phyloP scores from a whole-genome alignment of 352 stramenopile species.

The Phytopythium litorale region DNA sequence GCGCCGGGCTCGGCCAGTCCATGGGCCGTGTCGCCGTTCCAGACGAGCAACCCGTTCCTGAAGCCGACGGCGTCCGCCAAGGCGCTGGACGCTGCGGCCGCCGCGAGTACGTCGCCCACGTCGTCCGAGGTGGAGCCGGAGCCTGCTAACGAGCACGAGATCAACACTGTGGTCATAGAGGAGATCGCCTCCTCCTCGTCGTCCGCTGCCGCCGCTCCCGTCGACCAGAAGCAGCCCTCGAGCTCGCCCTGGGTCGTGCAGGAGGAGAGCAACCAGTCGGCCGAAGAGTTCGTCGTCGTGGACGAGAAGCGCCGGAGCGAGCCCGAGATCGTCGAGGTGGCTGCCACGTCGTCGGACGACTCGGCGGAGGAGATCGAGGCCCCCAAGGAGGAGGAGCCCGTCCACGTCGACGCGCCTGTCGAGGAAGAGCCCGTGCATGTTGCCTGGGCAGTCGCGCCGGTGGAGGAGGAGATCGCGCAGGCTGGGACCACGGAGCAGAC shows the following conservation, averaged over 20 bases:
- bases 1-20: conserved; percentile 23
- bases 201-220: neutral
- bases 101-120: conserved; percentile 5
- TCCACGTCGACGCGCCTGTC: conserved; percentile 6
- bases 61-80: conserved; percentile 6
- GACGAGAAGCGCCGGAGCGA: conserved; percentile 1
- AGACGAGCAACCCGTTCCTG: conserved; percentile 37
- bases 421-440: conserved; percentile 12
- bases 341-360: conserved; percentile 3
- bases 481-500: neutral
- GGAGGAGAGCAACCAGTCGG: conserved; percentile 7
- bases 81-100: neutral
- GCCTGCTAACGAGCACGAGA: conserved; percentile 23
- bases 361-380: conserved; percentile 5
- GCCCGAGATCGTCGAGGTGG: conserved; percentile 1
- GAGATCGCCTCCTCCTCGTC: conserved; percentile 6
- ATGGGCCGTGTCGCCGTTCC: conserved; percentile 37
- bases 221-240: conserved; percentile 5
- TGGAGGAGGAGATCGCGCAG: neutral
- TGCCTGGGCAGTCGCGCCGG: neutral
- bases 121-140: conserved; percentile 16
- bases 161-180: conserved; percentile 24
- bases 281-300: conserved; percentile 7
- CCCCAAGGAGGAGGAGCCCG: conserved; percentile 9
- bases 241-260: conserved; percentile 15